Evolutionary conservation across 1,139 yeast genomes (phyloP).

Genomic region (Pichiaceae sp.): DNA sequence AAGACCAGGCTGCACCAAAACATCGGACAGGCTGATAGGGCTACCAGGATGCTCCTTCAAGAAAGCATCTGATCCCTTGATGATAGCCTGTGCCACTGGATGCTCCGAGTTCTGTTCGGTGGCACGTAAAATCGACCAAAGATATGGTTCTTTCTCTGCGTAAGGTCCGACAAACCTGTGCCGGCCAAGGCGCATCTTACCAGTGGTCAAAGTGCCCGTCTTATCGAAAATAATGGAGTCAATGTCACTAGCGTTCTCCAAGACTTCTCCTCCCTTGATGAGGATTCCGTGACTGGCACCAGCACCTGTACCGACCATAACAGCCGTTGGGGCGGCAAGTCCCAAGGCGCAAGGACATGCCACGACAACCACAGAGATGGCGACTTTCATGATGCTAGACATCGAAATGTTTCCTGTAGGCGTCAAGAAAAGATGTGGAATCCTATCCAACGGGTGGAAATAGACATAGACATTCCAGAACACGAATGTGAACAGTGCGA

Average conservation of each 20-base stretch:
- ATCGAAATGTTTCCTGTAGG: conserved; percentile 44
- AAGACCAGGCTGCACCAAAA: conserved; percentile 55
- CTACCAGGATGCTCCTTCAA: conserved; percentile 12
- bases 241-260: conserved; percentile 65
- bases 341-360: conserved; percentile 99
- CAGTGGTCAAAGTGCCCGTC: conserved; percentile 91
- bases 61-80: conserved; percentile 23
- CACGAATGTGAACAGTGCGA: conserved; percentile 58
- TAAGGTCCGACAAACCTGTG: conserved; percentile 11
- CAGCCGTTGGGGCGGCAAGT: conserved; percentile 95
- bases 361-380: conserved; percentile 91
- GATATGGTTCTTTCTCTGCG: conserved; percentile 16
- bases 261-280: conserved; percentile 86
- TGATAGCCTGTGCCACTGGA: conserved; percentile 75
- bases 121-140: conserved; percentile 58
- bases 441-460: conserved; percentile 20
- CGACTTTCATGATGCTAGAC: conserved; percentile 53
- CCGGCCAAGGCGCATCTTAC: conserved; percentile 45
- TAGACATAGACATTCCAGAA: conserved; percentile 48
- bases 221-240: conserved; percentile 80
- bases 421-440: conserved; percentile 51
- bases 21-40: conserved; percentile 20
- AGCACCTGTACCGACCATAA: conserved; percentile 97
- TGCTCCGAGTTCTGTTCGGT: conserved; percentile 76
- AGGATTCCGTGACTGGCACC: conserved; percentile 88